phyloP scores from a whole-genome alignment of 495 filamentous ascomycete species.

The Bryoglossum gracile region DNA sequence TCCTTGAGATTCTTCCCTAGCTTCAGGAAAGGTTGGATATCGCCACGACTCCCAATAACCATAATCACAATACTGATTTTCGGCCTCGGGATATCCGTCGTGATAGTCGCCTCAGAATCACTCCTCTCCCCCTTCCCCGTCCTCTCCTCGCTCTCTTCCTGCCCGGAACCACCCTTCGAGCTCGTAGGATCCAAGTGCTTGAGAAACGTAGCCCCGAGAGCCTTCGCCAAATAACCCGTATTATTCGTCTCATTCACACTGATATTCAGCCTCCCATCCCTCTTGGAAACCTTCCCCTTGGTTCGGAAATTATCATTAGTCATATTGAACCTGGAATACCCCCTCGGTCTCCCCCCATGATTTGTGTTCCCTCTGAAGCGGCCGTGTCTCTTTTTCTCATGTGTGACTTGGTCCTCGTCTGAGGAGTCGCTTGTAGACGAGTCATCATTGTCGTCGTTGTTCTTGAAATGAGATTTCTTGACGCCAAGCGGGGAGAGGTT shows the following conservation, averaged over 20 bases:
- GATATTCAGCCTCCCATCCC: constrained; percentile 64
- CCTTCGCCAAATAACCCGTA: constrained; percentile 59
- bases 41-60: constrained; percentile 69
- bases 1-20: constrained; percentile 62
- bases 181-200: constrained; percentile 29
- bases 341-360: neutral
- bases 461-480: neutral
- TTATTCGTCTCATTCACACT: constrained; percentile 55
- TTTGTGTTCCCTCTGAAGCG: neutral
- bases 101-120: constrained; percentile 15
- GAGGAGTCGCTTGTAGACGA: constrained; percentile 7
- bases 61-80: constrained; percentile 69
- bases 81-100: constrained; percentile 29
- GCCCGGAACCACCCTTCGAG: neutral
- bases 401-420: neutral
- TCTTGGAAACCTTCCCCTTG: constrained; percentile 56
- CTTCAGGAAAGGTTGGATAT: constrained; percentile 71
- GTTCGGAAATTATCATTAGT: constrained; percentile 58
- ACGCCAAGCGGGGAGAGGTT: constrained; percentile 17
- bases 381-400: neutral
- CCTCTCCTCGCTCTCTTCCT: constrained; percentile 7
- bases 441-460: constrained; percentile 3
- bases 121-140: constrained; percentile 13
- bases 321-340: constrained; percentile 42
- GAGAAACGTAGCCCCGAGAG: constrained; percentile 50